A percentile compares a stretch with the other conserved stretches of the same genome.
These are phyloP conservation scores for Globisporangium lucens DNA, from an alignment of 352 stramenopile species.

Conservation along the genomic window DNA sequence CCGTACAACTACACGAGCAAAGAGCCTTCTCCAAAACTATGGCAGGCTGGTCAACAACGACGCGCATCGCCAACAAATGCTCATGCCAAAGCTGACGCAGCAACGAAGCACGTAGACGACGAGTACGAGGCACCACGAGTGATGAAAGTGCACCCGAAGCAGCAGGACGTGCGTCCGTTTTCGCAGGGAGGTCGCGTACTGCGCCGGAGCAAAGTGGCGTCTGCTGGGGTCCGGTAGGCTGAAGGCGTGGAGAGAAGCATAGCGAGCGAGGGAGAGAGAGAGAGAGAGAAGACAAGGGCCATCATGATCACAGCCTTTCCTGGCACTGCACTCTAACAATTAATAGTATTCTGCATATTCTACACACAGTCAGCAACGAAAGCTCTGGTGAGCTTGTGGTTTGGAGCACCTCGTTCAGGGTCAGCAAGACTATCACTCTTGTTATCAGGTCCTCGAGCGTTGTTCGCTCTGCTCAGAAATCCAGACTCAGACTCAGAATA, in stretches of 20 bases:
- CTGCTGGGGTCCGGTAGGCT: slow-evolving; percentile 31
- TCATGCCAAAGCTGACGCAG: background rate
- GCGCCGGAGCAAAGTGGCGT: slow-evolving; percentile 48
- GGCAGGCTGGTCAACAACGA: slow-evolving; percentile 7
- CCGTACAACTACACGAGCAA: background rate
- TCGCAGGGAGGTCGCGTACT: slow-evolving; percentile 40
- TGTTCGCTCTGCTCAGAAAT: background rate
- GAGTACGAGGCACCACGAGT: slow-evolving; percentile 37
- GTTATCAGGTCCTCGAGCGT: background rate
- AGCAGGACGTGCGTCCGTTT: slow-evolving; percentile 52
- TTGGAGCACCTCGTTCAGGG: background rate
- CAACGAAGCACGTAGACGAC: slow-evolving; percentile 16
- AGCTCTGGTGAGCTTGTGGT: background rate
- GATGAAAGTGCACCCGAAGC: slow-evolving; percentile 56
- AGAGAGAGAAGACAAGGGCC: background rate
- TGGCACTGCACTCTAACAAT: background rate
- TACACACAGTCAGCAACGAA: background rate
- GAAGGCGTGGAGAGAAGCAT: background rate
- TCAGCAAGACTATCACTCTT: background rate
- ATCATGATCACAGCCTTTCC: background rate
- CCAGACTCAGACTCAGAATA: background rate
- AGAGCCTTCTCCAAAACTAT: slow-evolving; percentile 10
- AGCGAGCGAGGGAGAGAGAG: background rate
- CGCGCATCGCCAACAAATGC: background rate
- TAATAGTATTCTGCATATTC: background rate